Evolutionary conservation across 176 grass and related monocot species (phyloP), one percentile per base, ranked within the genome.

Genomic region (Dendrocalamus sinicus): DNA sequence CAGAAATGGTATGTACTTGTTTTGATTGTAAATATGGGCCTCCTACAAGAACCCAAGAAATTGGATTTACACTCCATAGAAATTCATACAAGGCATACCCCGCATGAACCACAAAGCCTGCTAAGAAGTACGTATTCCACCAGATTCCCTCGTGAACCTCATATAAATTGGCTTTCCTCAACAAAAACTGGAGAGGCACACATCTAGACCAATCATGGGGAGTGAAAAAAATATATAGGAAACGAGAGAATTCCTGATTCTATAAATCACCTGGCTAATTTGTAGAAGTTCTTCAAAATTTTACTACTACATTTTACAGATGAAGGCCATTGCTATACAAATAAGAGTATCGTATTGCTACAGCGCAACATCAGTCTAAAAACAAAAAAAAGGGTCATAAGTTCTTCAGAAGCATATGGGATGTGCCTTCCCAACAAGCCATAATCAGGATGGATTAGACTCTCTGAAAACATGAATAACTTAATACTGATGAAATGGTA

Each of bases 1-100:
- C 93, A 95, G 86, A 98, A 98, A 82, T 98, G 95, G 66, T 95
- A 95, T 45, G 87, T 85, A 52, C 91, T 93, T 80, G 93, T 95
- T 69, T 61, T 93, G 41, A 98, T 77, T 45, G 95, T 89, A 83
- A 88, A 87, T 73, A 95, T 69, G 51, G 93, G 86, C 77, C 84
- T 95, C 89, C 95, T 95, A 76, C 45, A 84, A 85, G 30, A 84
- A 86, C 11, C 48, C 70, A 67, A 77, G 9, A 75, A 55, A n/a
- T 17, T 67, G 55, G 14, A 24, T 83, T 54, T 67, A 40, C 67
- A 74, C 47, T 84, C 65, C 7, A 52, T 8, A 39, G 5, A 68
- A 51, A 88, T 65, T 40, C 72, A 77, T 58, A 77, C n/a, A 60
- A 68, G 16, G 35, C 0, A 54, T 75, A 84, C 13, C 45, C 14